phyloP scores from a whole-genome alignment of 257 asterid genomes.

The Solanum gracilifrons region DNA sequence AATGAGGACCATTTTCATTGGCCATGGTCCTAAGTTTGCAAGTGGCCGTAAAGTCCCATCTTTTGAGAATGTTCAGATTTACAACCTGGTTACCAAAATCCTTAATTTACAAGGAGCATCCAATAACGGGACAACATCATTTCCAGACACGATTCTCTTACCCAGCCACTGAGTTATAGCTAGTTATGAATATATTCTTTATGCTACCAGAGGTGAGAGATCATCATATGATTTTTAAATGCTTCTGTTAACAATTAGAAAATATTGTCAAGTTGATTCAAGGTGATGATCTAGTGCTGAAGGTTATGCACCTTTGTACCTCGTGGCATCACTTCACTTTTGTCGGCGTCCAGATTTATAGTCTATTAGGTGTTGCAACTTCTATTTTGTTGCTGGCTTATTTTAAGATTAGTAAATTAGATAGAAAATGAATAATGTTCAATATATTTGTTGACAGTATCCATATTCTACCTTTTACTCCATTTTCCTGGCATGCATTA shows the following conservation, averaged over 20 bases:
- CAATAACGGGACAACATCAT: conserved; percentile 48
- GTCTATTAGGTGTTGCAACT: not conserved
- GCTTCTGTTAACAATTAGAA: not conserved
- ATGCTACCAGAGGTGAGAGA: not conserved
- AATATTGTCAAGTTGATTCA: not conserved
- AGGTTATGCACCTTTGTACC: not conserved
- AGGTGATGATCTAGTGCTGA: not conserved
- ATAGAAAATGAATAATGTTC: not conserved
- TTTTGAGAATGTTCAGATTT: conserved; percentile 64
- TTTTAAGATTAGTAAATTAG: not conserved
- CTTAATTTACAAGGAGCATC: conserved; percentile 47
- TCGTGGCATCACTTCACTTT: not conserved
- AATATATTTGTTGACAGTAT: not conserved
- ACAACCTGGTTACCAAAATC: conserved; percentile 49
- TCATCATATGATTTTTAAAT: not conserved
- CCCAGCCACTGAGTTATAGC: conserved; percentile 20
- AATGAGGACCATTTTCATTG: conserved; percentile 64
- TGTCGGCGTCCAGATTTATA: not conserved
- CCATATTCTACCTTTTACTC: not conserved
- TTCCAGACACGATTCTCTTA: conserved; percentile 41
- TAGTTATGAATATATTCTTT: not conserved
- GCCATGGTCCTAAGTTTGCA: conserved; percentile 62
- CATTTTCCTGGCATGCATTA: not conserved
- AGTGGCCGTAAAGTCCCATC: conserved; percentile 51
- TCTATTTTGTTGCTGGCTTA: not conserved